These are phyloP conservation scores for Solanum piurae DNA, from an alignment of 257 asterid species.

Conservation along the genomic window DNA sequence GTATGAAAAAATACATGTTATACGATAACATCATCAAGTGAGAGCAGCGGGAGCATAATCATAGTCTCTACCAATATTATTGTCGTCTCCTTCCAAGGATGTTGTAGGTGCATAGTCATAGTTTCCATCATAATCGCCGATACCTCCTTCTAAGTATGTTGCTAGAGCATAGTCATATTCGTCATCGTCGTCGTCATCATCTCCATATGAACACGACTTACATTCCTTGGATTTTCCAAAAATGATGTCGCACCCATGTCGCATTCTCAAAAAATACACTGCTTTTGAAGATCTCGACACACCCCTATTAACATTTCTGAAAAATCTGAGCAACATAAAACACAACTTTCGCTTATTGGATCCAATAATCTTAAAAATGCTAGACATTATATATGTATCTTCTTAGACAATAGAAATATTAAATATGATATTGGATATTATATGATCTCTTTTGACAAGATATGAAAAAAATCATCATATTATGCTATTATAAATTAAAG, in stretches of 20 bases:
- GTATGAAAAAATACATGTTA: neutral
- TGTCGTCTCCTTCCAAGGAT: neutral
- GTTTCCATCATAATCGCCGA: neutral
- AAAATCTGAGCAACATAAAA: neutral
- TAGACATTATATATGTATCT: neutral
- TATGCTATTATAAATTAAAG: neutral
- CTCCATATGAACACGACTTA: neutral
- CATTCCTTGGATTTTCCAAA: neutral
- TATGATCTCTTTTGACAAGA: neutral
- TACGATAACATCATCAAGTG: neutral
- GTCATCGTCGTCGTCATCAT: neutral
- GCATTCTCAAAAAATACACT: neutral
- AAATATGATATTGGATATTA: neutral
- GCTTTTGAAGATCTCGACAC: neutral
- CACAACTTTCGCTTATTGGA: neutral
- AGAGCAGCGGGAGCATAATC: neutral
- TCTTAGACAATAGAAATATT: neutral
- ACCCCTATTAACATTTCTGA: neutral
- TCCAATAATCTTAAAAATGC: neutral
- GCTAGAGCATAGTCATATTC: neutral
- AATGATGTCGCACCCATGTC: neutral
- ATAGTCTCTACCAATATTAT: neutral
- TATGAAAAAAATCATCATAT: neutral
- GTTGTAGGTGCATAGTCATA: neutral
- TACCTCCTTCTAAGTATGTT: neutral